These are phyloP conservation scores for Salix dunnii DNA, from an alignment of 345 rosid genomes.

Conservation along the genomic window DNA sequence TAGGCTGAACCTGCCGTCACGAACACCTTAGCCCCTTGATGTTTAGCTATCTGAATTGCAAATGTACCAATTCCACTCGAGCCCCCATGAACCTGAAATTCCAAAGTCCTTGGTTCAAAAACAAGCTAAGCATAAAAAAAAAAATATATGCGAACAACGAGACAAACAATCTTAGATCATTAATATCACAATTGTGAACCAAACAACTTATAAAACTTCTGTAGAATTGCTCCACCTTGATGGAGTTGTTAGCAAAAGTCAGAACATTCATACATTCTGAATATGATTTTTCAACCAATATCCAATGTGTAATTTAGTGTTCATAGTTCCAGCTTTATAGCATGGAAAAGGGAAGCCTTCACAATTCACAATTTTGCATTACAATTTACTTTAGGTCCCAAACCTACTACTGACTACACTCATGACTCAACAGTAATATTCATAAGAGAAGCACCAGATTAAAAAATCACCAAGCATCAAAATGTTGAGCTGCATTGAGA, in stretches of 20 bases:
- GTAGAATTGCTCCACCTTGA: neutral
- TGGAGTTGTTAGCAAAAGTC: neutral
- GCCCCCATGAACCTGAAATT: slow-evolving; percentile 80
- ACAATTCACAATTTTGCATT: neutral
- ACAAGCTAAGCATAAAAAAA: neutral
- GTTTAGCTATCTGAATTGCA: slow-evolving; percentile 82
- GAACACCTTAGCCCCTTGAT: slow-evolving; percentile 60
- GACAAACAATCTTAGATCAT: neutral
- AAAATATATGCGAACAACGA: neutral
- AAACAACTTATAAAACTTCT: no score
- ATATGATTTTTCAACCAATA: neutral
- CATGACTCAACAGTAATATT: neutral
- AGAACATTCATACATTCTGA: neutral
- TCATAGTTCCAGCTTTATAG: neutral
- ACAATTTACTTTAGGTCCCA: neutral
- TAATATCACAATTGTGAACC: neutral
- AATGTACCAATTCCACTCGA: slow-evolving; percentile 93
- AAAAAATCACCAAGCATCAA: neutral
- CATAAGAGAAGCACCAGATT: neutral
- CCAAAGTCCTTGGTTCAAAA: slow-evolving; percentile 13
- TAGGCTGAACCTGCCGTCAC: slow-evolving; percentile 70
- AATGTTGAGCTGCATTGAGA: neutral
- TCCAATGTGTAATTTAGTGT: neutral
- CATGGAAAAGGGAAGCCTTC: neutral
- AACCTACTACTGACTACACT: neutral